Conservation (phyloP, 192 early-diverging fungal species). For the Nowakowskiella sp. region DNA sequence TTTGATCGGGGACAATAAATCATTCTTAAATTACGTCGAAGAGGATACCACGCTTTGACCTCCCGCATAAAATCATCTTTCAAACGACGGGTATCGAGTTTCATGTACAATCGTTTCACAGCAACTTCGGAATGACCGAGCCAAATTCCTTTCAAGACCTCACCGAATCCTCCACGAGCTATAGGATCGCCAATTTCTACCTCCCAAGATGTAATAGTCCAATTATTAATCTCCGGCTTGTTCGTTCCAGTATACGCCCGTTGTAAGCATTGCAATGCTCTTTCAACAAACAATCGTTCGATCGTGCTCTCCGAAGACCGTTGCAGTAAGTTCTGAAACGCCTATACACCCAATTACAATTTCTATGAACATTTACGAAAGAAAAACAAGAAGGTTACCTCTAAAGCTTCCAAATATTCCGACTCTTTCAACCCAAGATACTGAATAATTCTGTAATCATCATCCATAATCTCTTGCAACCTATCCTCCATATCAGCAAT, state of each 20-base stretch:
- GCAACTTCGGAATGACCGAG: constrained; percentile 13
- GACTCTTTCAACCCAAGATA: constrained; percentile 16
- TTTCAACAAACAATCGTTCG: constrained; percentile 21
- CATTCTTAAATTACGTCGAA: no score
- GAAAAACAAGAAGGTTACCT: constrained; percentile 7
- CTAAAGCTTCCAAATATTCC: constrained; percentile 27
- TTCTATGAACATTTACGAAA: neutral
- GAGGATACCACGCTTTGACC: constrained; percentile 10
- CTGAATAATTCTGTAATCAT: constrained; percentile 27
- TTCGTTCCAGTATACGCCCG: constrained; percentile 8
- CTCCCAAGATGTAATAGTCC: constrained; percentile 13
- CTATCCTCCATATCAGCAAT: constrained; percentile 16
- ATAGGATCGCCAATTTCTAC: constrained; percentile 15
- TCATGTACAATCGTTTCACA: constrained; percentile 11
- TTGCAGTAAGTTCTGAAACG: constrained; percentile 15
- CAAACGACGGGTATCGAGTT: neutral
- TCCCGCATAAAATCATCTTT: constrained; percentile 13
- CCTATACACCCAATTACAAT: constrained; percentile 1
- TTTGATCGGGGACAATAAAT: neutral
- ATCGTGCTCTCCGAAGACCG: constrained; percentile 7
- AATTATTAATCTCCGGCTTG: neutral
- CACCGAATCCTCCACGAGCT: constrained; percentile 16
- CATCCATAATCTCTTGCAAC: constrained; percentile 21
- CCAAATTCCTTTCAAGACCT: constrained; percentile 13
- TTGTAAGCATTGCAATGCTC: constrained; percentile 10